Conservation (phyloP, 352 stramenopile genomes). For the Globisporangium solare region DNA sequence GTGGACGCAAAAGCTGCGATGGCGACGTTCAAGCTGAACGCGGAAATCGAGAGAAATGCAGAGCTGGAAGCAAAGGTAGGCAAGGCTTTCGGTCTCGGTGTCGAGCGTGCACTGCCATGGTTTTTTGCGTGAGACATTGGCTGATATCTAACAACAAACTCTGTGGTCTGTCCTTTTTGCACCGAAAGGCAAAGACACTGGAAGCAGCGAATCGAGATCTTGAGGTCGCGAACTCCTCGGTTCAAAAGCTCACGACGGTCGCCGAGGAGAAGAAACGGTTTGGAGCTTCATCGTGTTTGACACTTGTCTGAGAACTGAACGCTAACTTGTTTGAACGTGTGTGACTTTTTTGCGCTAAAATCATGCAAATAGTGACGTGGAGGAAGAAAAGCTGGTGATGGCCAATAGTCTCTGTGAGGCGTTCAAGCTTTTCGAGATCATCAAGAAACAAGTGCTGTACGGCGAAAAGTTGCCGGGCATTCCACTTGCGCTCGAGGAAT, state of each 20-base stretch:
- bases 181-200: background rate
- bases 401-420: background rate
- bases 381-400: constrained; percentile 1
- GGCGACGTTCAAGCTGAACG: background rate
- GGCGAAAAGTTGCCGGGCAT: background rate
- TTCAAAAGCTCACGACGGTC: background rate
- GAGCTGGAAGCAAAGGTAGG: constrained; percentile 1
- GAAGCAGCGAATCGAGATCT: constrained; percentile 2
- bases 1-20: background rate
- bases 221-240: background rate
- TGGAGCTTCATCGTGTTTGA: background rate
- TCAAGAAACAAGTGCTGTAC: constrained; percentile 1
- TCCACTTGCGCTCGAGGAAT: background rate
- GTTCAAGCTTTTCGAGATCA: constrained; percentile 4
- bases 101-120: background rate
- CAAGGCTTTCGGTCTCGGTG: background rate
- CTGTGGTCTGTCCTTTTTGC: no score
- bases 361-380: background rate
- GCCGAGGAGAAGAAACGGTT: constrained; percentile 4
- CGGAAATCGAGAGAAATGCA: background rate
- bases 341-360: background rate
- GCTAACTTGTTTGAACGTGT: no score
- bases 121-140: background rate
- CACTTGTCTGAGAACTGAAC: no score
- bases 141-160: no score